Percentiles rank a stretch among this genome's conserved stretches.
Conservation (phyloP, 2,329 filamentous ascomycete species). For the Myriosclerotinia duriaeana region DNA sequence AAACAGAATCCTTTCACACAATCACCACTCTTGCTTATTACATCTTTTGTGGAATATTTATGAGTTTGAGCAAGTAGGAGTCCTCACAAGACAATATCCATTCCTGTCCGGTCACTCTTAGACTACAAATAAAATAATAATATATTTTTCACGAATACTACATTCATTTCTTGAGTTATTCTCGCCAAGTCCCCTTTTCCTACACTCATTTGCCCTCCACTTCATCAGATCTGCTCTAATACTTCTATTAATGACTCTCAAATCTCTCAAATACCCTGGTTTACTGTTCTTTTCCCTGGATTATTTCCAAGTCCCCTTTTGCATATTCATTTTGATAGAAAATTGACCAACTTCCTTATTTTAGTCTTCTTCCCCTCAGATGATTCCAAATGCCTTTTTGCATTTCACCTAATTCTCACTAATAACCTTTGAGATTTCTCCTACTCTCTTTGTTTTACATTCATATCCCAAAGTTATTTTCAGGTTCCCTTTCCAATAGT, state of each 20-base stretch:
- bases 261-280: neutral
- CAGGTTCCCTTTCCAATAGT: too few relatives aligned
- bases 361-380: too few relatives aligned
- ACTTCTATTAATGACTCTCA: neutral
- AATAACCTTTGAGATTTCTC: too few relatives aligned
- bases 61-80: neutral
- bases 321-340: neutral
- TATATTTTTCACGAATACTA: neutral
- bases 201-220: neutral
- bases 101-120: neutral
- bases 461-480: too few relatives aligned
- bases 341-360: too few relatives aligned
- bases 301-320: neutral
- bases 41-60: neutral
- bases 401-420: too few relatives aligned
- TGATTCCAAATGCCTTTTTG: too few relatives aligned
- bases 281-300: neutral
- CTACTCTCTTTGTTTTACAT: too few relatives aligned
- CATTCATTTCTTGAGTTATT: neutral
- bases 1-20: neutral
- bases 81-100: neutral
- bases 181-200: neutral
- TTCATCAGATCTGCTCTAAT: neutral
- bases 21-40: neutral
- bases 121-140: neutral